phyloP scores from a whole-genome alignment of 1,139 yeast species.

The Scheffersomyces titani region DNA sequence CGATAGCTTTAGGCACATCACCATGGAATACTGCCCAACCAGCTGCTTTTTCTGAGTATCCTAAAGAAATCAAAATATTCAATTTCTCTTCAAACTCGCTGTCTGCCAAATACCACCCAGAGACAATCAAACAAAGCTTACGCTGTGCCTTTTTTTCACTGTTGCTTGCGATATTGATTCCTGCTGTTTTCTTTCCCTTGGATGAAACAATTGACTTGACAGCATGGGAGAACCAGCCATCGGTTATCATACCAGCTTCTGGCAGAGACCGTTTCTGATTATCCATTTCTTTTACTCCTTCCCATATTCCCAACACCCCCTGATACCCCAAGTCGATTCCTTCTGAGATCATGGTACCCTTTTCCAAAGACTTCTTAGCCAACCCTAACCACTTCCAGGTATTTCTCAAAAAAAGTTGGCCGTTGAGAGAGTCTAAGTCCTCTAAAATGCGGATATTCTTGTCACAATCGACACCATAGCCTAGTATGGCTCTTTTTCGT shows the following conservation, averaged over 20 bases:
- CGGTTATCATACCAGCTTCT: conserved; percentile 20
- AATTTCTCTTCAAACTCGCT: conserved; percentile 75
- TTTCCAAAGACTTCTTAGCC: conserved; percentile 65
- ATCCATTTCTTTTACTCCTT: conserved; percentile 65
- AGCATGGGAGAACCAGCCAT: conserved; percentile 48
- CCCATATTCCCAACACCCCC: conserved; percentile 92
- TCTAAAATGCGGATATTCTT: conserved; percentile 65
- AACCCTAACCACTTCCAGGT: conserved; percentile 91
- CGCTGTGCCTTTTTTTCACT: conserved; percentile 64
- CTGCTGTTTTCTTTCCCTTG: conserved; percentile 47
- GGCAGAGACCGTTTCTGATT: conserved; percentile 52
- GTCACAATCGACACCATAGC: conserved; percentile 74
- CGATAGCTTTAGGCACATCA: conserved; percentile 77
- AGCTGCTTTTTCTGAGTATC: conserved; percentile 85
- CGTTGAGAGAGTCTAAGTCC: conserved; percentile 51
- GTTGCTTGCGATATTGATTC: conserved; percentile 46
- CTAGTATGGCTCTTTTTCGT: conserved; percentile 66
- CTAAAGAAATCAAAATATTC: conserved; percentile 53
- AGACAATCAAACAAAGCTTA: conserved; percentile 75
- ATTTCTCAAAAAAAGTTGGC: conserved; percentile 61
- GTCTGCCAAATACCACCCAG: conserved; percentile 89
- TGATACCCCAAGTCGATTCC: conserved; percentile 79
- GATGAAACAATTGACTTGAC: conserved; percentile 43
- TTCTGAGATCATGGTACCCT: conserved; percentile 69
- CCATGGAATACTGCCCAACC: conserved; percentile 98